Base-by-base conservation (phyloP, 192 early-diverging fungal species). In the Gigaspora rosea region DNA sequence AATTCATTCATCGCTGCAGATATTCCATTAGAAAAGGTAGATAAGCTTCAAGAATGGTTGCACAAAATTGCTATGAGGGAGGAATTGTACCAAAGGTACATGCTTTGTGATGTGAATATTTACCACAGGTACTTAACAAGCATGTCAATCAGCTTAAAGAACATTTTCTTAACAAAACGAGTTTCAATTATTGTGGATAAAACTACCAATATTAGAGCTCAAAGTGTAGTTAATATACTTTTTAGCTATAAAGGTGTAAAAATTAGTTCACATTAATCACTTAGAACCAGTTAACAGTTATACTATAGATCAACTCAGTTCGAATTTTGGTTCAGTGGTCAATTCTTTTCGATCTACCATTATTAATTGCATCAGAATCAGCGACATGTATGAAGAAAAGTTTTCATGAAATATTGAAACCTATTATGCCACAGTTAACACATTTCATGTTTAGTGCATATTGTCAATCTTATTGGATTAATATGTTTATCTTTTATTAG, bases 241-340 rank as follows among this genome's bases (percentile, higher is more conserved):
- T 61, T 61, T 61, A 61, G 59, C 22, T 61, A 32, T 61, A 27
- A 61, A 4, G 59, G 59, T 61, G 8, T 27, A 61, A 27, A 61
- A 61, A 61, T 61, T 61, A 61, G 3, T 32, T 32, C 59, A 61
- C 27, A 20, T 61, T 61, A 20, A 61, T 61, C 7, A 61, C 27
- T 61, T 61, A 32, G 59, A 61, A 61, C 22, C 3, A 7, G 65
- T 67, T 46, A 67, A 67, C 11, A 48, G 36, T 67, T 47, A 11
- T n/a, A 67, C 36, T 2, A 67, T 67, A 41, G 65, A 36, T 8
- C 65, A 67, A 67, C 65, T 67, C 15, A 48, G 36, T 67, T 67
- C 65, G 46, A 67, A 67, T 46, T 47, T 46, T 67, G 12, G 65
- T 48, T 67, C 41, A 67, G 27, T 67, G 65, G 65, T 10, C 12